phyloP scores from a whole-genome alignment of 2,329 filamentous ascomycete genomes.

The Sporothrix schenckii region DNA sequence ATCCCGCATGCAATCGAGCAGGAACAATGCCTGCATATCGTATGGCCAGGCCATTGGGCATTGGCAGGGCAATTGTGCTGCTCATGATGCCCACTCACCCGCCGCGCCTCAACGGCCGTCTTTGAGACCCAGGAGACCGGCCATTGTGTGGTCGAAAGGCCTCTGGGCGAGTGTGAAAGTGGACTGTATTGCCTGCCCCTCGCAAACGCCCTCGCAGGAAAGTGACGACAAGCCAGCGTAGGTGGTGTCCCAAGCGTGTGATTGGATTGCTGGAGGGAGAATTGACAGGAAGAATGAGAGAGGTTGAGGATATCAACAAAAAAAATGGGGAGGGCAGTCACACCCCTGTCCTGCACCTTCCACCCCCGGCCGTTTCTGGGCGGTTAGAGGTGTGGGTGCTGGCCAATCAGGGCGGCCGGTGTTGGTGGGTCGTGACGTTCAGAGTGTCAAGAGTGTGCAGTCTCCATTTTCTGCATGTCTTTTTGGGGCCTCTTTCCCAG shows the following conservation, averaged over 20 bases:
- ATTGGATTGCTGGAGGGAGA: conserved; percentile 17
- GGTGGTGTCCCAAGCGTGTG: conserved; percentile 18
- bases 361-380: conserved; percentile 17
- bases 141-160: conserved; percentile 6
- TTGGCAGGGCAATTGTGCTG: conserved; percentile 22
- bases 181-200: neutral
- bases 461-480: neutral
- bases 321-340: conserved; percentile 11
- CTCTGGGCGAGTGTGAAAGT: conserved; percentile 1
- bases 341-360: conserved; percentile 22
- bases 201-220: neutral
- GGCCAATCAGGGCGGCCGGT: conserved; percentile 9
- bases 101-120: conserved; percentile 1
- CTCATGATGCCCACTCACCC: conserved; percentile 3
- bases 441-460: conserved; percentile 14
- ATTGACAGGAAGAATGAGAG: neutral
- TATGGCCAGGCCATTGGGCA: conserved; percentile 13
- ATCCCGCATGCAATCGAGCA: conserved; percentile 1
- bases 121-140: conserved; percentile 3
- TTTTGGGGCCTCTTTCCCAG: conserved; percentile 11
- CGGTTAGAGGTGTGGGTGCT: conserved; percentile 25
- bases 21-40: neutral
- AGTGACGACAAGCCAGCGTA: conserved; percentile 1
- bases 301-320: conserved; percentile 14
- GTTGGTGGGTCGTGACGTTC: conserved; percentile 9